phyloP scores from a whole-genome alignment of 1,139 yeast species.

The Protomyces inundatus region DNA sequence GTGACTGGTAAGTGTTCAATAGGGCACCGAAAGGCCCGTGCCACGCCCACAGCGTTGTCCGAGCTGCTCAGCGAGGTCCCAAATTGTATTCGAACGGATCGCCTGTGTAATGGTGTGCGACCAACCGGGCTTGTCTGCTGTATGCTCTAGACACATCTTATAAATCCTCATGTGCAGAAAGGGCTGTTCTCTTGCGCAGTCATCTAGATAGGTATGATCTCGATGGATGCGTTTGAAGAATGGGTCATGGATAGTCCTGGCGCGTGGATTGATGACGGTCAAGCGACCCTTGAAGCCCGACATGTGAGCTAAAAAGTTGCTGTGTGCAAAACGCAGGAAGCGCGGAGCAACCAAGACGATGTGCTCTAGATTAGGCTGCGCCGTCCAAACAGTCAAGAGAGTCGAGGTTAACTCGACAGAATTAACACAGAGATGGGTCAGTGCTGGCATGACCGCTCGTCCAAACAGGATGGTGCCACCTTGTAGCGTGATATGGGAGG shows the following conservation, averaged over 20 bases:
- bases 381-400: background rate
- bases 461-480: background rate
- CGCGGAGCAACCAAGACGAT: background rate
- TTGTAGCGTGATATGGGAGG: background rate
- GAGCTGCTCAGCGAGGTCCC: background rate
- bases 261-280: background rate
- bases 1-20: slow-evolving; percentile 39
- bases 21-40: background rate
- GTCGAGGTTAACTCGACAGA: background rate
- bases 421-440: background rate
- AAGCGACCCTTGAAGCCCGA: background rate
- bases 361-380: background rate
- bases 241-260: slow-evolving; percentile 1
- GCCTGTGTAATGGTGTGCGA: background rate
- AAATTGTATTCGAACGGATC: background rate
- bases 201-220: background rate
- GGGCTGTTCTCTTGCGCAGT: background rate
- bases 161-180: background rate
- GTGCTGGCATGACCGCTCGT: background rate
- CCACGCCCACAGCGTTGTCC: background rate
- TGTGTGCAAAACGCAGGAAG: background rate
- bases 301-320: background rate
- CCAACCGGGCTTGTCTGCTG: background rate
- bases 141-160: background rate
- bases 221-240: background rate